phyloP scores from a whole-genome alignment of 805 yeast genomes.

The Kuraishia borneana region DNA sequence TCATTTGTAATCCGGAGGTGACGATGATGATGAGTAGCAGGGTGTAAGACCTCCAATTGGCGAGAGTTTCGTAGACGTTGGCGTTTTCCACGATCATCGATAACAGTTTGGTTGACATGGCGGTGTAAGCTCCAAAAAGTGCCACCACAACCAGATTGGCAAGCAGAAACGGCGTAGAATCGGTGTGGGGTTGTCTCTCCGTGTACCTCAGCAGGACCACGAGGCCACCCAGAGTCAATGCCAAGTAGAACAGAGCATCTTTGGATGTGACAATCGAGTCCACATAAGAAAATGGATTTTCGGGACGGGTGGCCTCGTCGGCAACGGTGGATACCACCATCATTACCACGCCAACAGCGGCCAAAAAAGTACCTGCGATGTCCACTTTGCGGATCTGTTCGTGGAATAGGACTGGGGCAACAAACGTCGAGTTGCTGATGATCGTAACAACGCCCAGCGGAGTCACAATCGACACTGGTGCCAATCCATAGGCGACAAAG shows the following conservation, averaged over 20 bases:
- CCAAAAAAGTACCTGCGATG: constrained; percentile 24
- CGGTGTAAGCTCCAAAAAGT: constrained; percentile 35
- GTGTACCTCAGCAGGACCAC: constrained; percentile 6
- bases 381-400: constrained; percentile 23
- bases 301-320: constrained; percentile 4
- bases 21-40: constrained; percentile 18
- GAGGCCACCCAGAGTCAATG: constrained; percentile 10
- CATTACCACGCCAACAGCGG: constrained; percentile 29
- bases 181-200: constrained; percentile 2
- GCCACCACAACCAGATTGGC: constrained; percentile 26
- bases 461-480: constrained; percentile 34
- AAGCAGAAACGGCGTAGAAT: constrained; percentile 11
- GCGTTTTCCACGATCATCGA: constrained; percentile 19
- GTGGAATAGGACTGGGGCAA: constrained; percentile 35
- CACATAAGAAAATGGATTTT: constrained; percentile 16
- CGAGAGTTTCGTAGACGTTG: constrained; percentile 11
- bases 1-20: constrained; percentile 30
- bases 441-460: constrained; percentile 40
- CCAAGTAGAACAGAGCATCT: constrained; percentile 14
- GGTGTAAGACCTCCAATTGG: constrained; percentile 18
- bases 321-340: constrained; percentile 25
- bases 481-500: constrained; percentile 36
- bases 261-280: constrained; percentile 15
- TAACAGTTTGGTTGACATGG: constrained; percentile 30
- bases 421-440: constrained; percentile 29